phyloP scores from a whole-genome alignment of 805 yeast genomes.

The Candida sakaeoensis region DNA sequence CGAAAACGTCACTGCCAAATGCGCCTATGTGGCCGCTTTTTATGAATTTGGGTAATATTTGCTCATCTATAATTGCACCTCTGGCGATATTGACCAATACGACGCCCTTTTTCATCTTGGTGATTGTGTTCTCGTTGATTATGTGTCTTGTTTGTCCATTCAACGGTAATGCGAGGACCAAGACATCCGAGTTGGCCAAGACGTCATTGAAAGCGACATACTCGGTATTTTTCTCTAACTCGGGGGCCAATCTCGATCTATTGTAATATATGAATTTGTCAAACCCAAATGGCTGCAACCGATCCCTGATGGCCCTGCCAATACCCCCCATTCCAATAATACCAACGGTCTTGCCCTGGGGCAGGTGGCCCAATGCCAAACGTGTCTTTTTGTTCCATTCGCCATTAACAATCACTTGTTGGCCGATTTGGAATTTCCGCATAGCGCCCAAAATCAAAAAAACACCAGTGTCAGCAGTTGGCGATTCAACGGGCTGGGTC shows the following conservation, averaged over 20 bases:
- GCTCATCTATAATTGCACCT: constrained; percentile 76
- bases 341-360: constrained; percentile 75
- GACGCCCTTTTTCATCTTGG: constrained; percentile 74
- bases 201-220: constrained; percentile 72
- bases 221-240: constrained; percentile 63
- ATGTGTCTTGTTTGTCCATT: constrained; percentile 70
- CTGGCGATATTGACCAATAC: constrained; percentile 82
- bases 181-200: constrained; percentile 57
- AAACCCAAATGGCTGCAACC: constrained; percentile 75
- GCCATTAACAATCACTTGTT: constrained; percentile 48
- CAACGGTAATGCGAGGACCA: constrained; percentile 75
- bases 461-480: constrained; percentile 72
- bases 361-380: constrained; percentile 66
- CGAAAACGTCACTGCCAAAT: constrained; percentile 74
- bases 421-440: constrained; percentile 64
- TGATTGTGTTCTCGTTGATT: constrained; percentile 55
- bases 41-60: constrained; percentile 51
- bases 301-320: constrained; percentile 73
- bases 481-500: constrained; percentile 60
- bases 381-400: constrained; percentile 47
- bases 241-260: constrained; percentile 54
- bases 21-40: constrained; percentile 63
- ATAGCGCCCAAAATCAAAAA: constrained; percentile 58
- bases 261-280: constrained; percentile 67
- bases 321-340: constrained; percentile 87